Base-by-base conservation (phyloP, 1,139 yeast species). In the Kurtzmaniella quercitrusa region DNA sequence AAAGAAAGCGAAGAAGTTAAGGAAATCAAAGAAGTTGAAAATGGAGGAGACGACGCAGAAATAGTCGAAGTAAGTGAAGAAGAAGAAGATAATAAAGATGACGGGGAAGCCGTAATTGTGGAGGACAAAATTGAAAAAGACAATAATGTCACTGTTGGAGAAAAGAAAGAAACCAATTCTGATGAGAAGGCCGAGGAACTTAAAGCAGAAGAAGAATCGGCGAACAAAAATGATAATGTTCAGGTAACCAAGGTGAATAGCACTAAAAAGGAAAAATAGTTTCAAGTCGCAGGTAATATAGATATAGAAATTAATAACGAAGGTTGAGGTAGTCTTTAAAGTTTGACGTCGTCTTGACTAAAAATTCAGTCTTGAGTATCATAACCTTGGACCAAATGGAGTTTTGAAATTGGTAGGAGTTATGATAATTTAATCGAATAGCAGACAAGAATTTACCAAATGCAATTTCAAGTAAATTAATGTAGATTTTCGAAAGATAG, bases 111-210 rank as follows among this genome's bases (percentile, higher is more conserved):
- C 38, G 32, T 14, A 17, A 23, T 5, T 23, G 19, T 16, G 8
- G 17, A 23, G 11, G 16, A 32, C 9, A 19, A 32, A 32, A 15
- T 5, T 14, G 34, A 32, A 14, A 14, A 16, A 15, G 18, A 11
- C 4, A 19, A n/a, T 32, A 32, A 15, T 11, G 16, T 6, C 17
- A 11, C 14, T 12, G 36, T 28, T 17, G 23, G 26, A 14, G 36
- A 40, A 23, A 17, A 34, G 5, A 19, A 36, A 26, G 36, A 26
- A 36, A 33, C 39, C 19, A 28, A 45, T 12, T n/a, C 42, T 43
- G 23, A 39, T 39, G 39, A 41, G 33, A 14, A 28, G 14, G n/a
- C 36, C 40, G 8, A 61, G 44, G 56, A 63, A 48, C 59, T 56
- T 46, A 43, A 6, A 21, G 26, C 9, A 21, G 26, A 21, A 21